Base-by-base conservation (phyloP, 1,284 basidiomycete species). In the Papiliotrema laurentii region DNA sequence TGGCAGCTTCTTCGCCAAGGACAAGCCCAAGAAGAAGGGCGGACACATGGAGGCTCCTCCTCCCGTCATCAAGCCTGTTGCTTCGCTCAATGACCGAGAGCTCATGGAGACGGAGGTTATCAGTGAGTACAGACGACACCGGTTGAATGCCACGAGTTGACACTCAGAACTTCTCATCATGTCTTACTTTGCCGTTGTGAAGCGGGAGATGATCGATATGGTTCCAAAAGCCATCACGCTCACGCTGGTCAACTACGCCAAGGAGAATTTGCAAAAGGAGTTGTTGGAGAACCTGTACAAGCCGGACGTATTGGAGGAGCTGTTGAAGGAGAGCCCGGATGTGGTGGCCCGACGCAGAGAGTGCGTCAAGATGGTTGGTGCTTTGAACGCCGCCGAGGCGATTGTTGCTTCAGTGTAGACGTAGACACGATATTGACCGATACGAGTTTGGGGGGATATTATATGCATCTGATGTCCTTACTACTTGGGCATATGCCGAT, bases 161-260 rank as follows among this genome's bases (percentile, higher is more conserved):
- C 49, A n/a, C n/a, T 18, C 37, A 91, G 89, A 92, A 72, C 79
- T 92, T 38, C 82, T 94, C 63, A 93, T 94, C 59, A 81, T 86
- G 68, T 93, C 89, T 4, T 96, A 97, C 77, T 96, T 87, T 80
- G 91, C 93, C 74, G 90, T 97, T 58, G 90, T 97, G 55, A 97
- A 98, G 80, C 87, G 93, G 47, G 93, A 97, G 74, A 92, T 98
- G 85, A 97, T 97, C 69, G 96, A 98, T 75, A 97, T 97, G 92
- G 89, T 99, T 9, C 96, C 96, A 18, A 91, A 93, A 74, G 93
- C 94, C 31, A 96, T 98, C 71, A 87, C 91, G 47, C 79, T 93
- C 64, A 97, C 90, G 22, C 82, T 98, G 26, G 93, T 98, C 45
- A 87, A 84, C 66, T 83, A 84, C 72, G 85, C 91, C 56, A 97